These are phyloP conservation scores for Backusella tarrabulga DNA, from an alignment of 192 early-diverging fungal species.

Conservation along the genomic window DNA sequence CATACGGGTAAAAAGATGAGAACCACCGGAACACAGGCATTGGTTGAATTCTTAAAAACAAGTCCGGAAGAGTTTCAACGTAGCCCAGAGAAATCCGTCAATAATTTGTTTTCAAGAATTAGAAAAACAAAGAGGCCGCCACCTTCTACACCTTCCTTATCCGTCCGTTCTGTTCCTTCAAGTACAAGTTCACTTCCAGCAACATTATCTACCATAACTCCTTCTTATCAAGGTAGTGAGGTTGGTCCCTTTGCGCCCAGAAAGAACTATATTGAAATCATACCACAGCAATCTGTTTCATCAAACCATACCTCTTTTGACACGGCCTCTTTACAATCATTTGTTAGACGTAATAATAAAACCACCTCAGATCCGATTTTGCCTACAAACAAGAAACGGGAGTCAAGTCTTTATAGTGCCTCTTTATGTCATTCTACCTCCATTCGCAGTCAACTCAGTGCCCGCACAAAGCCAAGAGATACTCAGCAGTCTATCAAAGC, in stretches of 20 bases:
- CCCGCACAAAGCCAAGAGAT: conserved; percentile 2
- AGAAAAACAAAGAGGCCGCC: conserved; percentile 20
- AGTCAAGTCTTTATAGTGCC: conserved; percentile 21
- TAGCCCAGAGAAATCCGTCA: conserved; percentile 15
- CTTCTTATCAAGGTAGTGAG: conserved; percentile 12
- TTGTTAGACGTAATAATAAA: not conserved
- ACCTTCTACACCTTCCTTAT: not conserved
- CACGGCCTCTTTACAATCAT: conserved; percentile 4
- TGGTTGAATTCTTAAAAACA: conserved; percentile 36
- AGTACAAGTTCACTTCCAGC: conserved; percentile 2
- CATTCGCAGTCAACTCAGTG: conserved; percentile 5
- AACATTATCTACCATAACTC: not conserved
- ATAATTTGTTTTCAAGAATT: conserved; percentile 26
- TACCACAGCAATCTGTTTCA: conserved; percentile 1
- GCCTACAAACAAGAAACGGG: conserved; percentile 18
- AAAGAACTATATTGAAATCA: conserved; percentile 27
- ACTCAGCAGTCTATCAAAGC: not conserved
- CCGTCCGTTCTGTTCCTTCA: not conserved
- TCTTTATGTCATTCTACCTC: conserved; percentile 15
- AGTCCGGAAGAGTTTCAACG: conserved; percentile 36
- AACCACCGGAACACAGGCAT: conserved; percentile 35
- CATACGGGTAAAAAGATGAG: conserved; percentile 6
- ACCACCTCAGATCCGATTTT: conserved; percentile 15
- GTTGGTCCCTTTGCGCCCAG: not conserved
- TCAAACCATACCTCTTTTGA: conserved; percentile 13